Evolutionary conservation across 2,329 filamentous ascomycete species (phyloP).

Genomic region (Fusarium multiceps): DNA sequence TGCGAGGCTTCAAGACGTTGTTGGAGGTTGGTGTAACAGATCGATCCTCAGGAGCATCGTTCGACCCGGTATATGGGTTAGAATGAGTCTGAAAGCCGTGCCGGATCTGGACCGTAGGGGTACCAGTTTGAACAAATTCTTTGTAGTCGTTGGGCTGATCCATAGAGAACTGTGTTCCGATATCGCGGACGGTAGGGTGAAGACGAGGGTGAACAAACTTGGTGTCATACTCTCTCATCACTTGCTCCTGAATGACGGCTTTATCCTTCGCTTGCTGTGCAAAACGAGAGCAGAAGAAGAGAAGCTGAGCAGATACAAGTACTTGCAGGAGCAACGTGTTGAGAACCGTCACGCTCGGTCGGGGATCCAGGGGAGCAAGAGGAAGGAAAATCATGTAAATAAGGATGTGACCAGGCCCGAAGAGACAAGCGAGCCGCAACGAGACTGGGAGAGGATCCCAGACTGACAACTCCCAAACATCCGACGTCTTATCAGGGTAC

Average conservation of each 20-base stretch:
- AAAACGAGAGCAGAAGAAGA: slow-evolving; percentile 78
- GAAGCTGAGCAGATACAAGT: slow-evolving; percentile 81
- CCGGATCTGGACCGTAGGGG: slow-evolving; percentile 72
- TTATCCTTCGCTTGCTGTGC: slow-evolving; percentile 87
- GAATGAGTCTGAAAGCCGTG: slow-evolving; percentile 83
- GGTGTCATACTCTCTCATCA: slow-evolving; percentile 93
- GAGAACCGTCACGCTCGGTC: slow-evolving; percentile 86
- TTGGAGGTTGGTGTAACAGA: slow-evolving; percentile 50
- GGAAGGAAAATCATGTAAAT: slow-evolving; percentile 92
- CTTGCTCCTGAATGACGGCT: slow-evolving; percentile 86
- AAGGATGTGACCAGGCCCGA: slow-evolving; percentile 93
- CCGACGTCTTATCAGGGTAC: slow-evolving; percentile 81
- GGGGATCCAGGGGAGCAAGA: slow-evolving; percentile 76
- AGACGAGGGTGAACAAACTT: slow-evolving; percentile 94
- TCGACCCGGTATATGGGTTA: slow-evolving; percentile 77
- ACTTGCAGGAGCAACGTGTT: slow-evolving; percentile 81
- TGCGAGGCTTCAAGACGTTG: slow-evolving; percentile 55
- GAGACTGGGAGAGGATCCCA: slow-evolving; percentile 94
- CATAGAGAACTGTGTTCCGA: slow-evolving; percentile 79
- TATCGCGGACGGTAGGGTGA: slow-evolving; percentile 81
- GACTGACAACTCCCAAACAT: slow-evolving; percentile 94
- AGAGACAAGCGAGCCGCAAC: slow-evolving; percentile 85
- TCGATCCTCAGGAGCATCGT: slow-evolving; percentile 60
- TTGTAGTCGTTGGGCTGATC: slow-evolving; percentile 56
- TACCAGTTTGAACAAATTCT: slow-evolving; percentile 62